These are phyloP conservation scores for Russula lepida DNA, from an alignment of 768 basidiomycete species.

Conservation along the genomic window DNA sequence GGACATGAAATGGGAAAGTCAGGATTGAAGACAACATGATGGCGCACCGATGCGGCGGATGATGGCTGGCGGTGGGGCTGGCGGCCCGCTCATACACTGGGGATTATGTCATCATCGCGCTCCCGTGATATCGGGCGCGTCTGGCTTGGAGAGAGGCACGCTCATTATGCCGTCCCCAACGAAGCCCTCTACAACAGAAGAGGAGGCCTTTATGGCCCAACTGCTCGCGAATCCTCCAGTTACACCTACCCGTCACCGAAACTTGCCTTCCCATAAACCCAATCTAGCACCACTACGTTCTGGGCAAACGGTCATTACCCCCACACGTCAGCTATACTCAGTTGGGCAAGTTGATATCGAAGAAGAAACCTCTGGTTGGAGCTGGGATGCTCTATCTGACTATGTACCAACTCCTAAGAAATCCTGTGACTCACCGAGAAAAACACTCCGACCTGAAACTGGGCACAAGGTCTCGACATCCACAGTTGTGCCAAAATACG, in stretches of 20 bases:
- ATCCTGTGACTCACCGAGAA: not conserved
- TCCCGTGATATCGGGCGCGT: slow-evolving; percentile 10
- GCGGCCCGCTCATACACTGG: too few relatives aligned
- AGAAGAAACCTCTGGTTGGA: slow-evolving; percentile 10
- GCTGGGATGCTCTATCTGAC: slow-evolving; percentile 22
- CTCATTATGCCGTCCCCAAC: slow-evolving; percentile 30
- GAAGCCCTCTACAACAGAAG: slow-evolving; percentile 35
- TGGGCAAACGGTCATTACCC: not conserved
- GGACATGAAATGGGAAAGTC: slow-evolving; percentile 50
- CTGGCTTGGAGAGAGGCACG: not conserved
- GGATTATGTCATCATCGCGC: slow-evolving; percentile 14
- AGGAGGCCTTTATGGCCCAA: slow-evolving; percentile 49
- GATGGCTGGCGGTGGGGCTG: not conserved
- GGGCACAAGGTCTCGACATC: not conserved
- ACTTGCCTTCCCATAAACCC: slow-evolving; percentile 4
- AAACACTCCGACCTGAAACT: not conserved
- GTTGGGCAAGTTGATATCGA: slow-evolving; percentile 13
- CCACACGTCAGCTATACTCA: slow-evolving; percentile 1
- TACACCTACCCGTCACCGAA: slow-evolving; percentile 17
- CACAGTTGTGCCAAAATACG: slow-evolving; percentile 1
- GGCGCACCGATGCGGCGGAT: not conserved
- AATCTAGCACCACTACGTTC: not conserved
- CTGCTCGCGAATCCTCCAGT: slow-evolving; percentile 37
- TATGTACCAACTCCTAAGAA: slow-evolving; percentile 22
- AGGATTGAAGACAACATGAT: slow-evolving; percentile 32